phyloP scores from a whole-genome alignment of 768 basidiomycete species.

The Russula lepida region DNA sequence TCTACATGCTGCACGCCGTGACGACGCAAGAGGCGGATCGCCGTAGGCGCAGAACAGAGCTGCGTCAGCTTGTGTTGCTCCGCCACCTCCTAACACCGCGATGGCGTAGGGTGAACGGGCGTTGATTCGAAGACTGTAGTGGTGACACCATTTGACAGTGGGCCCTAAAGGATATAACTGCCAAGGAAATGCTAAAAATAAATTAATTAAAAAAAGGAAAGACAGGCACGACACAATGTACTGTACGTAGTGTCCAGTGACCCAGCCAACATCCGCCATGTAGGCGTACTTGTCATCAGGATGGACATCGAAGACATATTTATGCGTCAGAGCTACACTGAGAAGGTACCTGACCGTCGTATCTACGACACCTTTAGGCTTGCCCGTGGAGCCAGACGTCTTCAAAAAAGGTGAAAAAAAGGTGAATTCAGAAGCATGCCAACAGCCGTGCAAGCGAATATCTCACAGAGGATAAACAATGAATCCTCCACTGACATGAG shows the following conservation, averaged over 20 bases:
- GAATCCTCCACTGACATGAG: slow-evolving; percentile 91
- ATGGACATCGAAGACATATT: slow-evolving; percentile 97
- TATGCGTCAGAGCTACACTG: slow-evolving; percentile 83
- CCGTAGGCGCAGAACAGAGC: slow-evolving; percentile 90
- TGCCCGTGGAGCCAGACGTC: slow-evolving; percentile 93
- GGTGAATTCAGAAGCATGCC: not conserved
- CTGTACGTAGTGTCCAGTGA: slow-evolving; percentile 88
- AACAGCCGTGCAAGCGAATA: not conserved
- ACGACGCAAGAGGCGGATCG: slow-evolving; percentile 84
- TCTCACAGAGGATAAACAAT: slow-evolving; percentile 94
- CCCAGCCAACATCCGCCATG: slow-evolving; percentile 99
- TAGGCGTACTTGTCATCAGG: slow-evolving; percentile 94
- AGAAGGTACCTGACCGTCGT: slow-evolving; percentile 87
- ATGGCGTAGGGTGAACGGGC: slow-evolving; percentile 91
- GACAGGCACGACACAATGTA: not conserved
- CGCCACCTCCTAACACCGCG: slow-evolving; percentile 95
- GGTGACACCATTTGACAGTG: slow-evolving; percentile 75
- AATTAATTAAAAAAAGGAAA: not conserved
- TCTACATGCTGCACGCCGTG: slow-evolving; percentile 84
- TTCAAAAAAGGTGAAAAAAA: too few relatives aligned
- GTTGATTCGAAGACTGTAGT: slow-evolving; percentile 94
- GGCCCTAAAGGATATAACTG: slow-evolving; percentile 92
- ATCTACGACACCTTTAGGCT: slow-evolving; percentile 95
- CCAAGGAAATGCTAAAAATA: not conserved
- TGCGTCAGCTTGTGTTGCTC: slow-evolving; percentile 91